These are phyloP conservation scores for Grosmannia serpens DNA, from an alignment of 2,329 filamentous ascomycete species.

Conservation along the genomic window DNA sequence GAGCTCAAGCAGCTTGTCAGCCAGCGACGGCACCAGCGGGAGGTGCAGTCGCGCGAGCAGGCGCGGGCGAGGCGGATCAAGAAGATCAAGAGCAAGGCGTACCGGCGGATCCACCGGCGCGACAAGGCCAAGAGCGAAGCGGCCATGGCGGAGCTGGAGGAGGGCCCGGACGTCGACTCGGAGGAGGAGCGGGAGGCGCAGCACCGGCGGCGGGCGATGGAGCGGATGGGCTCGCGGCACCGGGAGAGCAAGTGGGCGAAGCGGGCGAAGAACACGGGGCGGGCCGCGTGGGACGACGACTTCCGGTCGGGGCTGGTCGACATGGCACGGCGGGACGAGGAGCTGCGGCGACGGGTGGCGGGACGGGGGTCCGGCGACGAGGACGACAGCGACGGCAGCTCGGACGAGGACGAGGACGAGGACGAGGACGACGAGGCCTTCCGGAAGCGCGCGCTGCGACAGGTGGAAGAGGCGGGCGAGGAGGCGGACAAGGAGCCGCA, in stretches of 20 bases:
- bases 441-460: conserved; percentile 34
- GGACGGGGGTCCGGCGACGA: conserved; percentile 38
- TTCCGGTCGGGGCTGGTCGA: conserved; percentile 67
- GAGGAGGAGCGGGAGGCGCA: conserved; percentile 51
- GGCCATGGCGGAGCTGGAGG: conserved; percentile 40
- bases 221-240: conserved; percentile 76
- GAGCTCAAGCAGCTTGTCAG: conserved; percentile 62
- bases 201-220: conserved; percentile 68
- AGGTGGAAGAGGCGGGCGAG: conserved; percentile 30
- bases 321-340: conserved; percentile 72
- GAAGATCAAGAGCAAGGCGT: conserved; percentile 98
- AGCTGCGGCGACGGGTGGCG: conserved; percentile 67
- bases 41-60: conserved; percentile 80
- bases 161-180: conserved; percentile 53
- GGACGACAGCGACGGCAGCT: conserved; percentile 19
- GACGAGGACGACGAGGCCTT: conserved; percentile 49
- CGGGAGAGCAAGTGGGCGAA: conserved; percentile 90
- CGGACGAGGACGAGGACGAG: conserved; percentile 31
- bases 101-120: conserved; percentile 82
- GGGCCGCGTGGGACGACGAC: conserved; percentile 80
- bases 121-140: conserved; percentile 45
- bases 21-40: conserved; percentile 67
- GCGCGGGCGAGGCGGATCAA: conserved; percentile 85
- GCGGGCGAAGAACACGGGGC: conserved; percentile 64
- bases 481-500: conserved; percentile 34